Base-by-base conservation (phyloP, 768 basidiomycete genomes). In the Hydnum rufescens region DNA sequence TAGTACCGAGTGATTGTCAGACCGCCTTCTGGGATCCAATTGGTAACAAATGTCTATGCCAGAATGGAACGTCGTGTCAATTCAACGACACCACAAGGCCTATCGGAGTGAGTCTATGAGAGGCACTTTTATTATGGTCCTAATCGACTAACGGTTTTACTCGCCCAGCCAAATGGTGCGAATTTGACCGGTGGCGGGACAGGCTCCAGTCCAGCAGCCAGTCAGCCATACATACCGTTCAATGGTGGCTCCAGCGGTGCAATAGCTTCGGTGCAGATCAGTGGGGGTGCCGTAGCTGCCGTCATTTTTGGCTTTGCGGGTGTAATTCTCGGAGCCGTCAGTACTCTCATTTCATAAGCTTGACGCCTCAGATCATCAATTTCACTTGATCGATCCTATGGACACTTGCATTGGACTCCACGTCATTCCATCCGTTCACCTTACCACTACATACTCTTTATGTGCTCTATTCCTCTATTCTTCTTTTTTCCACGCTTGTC, bases 11-110 rank as follows among this genome's bases (percentile, higher is more conserved):
- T 22, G 80, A 81, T 65, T 84, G 82, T 64, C 78, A 78, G 3
- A 84, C 81, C 5, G 71, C 78, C 2, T 86, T 81, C 71, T 85
- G 81, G 80, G 82, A 86, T 62, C 84, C 84, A 1, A 71, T 84
- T 49, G 67, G 57, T 26, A 77, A 75, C 58, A 64, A 68, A 32
- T 86, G 84, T 57, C 64, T 78, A 50, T 86, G 82, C 64, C 71
- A 64, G 0, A 70, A 72, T 1, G 57, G 54, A 49, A 47, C 44
- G 26, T 65, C 64, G 1, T 86, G 85, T 62, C 65, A 70, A 0
- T 86, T 85, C 64, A 62, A 63, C 3, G 83, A 87, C 59, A 63
- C 70, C 42, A 73, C 78, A 19, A 68, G 78, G 39, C 71, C 78
- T 3, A 77, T 82, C 34, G 79, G 79, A 55, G 79, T 80, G 61